Evolutionary conservation across 768 basidiomycete genomes (phyloP), one percentile per base, ranked within the genome.

Genomic region (Terana coerulea): DNA sequence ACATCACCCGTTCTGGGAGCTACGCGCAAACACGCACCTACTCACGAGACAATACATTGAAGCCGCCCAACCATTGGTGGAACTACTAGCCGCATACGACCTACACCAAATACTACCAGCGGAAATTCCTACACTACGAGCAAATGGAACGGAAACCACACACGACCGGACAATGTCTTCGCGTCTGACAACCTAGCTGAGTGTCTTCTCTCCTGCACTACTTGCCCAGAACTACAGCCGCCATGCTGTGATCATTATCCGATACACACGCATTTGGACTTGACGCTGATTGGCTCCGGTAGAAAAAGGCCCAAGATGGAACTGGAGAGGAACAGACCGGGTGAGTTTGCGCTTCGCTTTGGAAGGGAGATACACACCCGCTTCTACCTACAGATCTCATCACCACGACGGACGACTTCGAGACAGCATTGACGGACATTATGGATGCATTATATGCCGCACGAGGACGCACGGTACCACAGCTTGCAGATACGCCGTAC

Each of bases 151-250:
- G 66, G 69, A 14, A 74, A 72, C 49, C 64, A 60, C 42, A 70
- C 71, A 5, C 44, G 70, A 9, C 65, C 68, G 3, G 74, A 79
- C 61, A 79, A 80, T 46, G 70, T 79, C 0, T 79, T 72, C 53
- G 53, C 58, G 26, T 54, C 68, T 4, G 31, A 41, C 0, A 30
- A 49, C 0, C 39, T 69, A 0, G 24, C 49, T 0, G 55, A 65
- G 2, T 7, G 24, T 0, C 34, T 74, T 1, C 52, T 66, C 9
- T 4, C 37, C 3, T 77, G 75, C 57, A 37, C 63, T 8, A 61
- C 61, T 1, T 29, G 47, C 2, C 59, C 55, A 1, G 51, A 49
- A 0, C 3, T 37, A 0, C 54, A 36, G 3, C 67, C 64, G 0
- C 36, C 59, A 0, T 47, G 51, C 1, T 67, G 75, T 3, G 74